Conservation (phyloP, 2,329 filamentous ascomycete genomes). For the Purpureocillium takamizusanense region DNA sequence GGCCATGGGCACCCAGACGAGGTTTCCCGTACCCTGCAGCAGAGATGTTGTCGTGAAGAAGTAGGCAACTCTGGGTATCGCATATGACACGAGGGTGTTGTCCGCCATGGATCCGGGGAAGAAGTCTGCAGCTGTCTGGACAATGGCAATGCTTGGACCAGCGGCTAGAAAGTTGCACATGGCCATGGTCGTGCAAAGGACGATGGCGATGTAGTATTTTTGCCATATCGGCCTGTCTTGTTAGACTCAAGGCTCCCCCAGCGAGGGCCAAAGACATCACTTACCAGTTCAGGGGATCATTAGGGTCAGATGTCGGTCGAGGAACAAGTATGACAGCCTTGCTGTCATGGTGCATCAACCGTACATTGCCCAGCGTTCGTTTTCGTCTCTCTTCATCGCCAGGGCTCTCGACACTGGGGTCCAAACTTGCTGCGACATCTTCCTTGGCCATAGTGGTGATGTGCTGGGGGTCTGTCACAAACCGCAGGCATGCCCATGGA, state of each 20-base stretch:
- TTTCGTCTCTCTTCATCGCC: slow-evolving; percentile 7
- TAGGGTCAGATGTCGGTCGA: slow-evolving; percentile 8
- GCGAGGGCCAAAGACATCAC: not conserved
- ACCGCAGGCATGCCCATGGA: not conserved
- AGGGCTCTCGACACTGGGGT: slow-evolving; percentile 4
- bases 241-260: not conserved
- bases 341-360: slow-evolving; percentile 29
- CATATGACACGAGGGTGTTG: slow-evolving; percentile 14
- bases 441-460: slow-evolving; percentile 2
- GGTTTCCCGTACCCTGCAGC: slow-evolving; percentile 36
- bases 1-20: slow-evolving; percentile 35
- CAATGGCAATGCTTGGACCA: slow-evolving; percentile 42
- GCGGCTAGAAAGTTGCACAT: slow-evolving; percentile 49
- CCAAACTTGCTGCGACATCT: slow-evolving; percentile 4
- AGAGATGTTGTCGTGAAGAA: slow-evolving; percentile 44
- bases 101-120: slow-evolving; percentile 26
- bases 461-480: not conserved
- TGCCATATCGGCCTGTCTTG: slow-evolving; percentile 31
- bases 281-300: slow-evolving; percentile 38
- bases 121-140: slow-evolving; percentile 35
- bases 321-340: slow-evolving; percentile 41
- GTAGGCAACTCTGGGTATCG: slow-evolving; percentile 37
- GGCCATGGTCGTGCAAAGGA: slow-evolving; percentile 44
- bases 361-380: slow-evolving; percentile 30
- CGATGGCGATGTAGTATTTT: slow-evolving; percentile 38